Conservation (phyloP, 1,139 yeast genomes). For the Meyerozyma carpophila region DNA sequence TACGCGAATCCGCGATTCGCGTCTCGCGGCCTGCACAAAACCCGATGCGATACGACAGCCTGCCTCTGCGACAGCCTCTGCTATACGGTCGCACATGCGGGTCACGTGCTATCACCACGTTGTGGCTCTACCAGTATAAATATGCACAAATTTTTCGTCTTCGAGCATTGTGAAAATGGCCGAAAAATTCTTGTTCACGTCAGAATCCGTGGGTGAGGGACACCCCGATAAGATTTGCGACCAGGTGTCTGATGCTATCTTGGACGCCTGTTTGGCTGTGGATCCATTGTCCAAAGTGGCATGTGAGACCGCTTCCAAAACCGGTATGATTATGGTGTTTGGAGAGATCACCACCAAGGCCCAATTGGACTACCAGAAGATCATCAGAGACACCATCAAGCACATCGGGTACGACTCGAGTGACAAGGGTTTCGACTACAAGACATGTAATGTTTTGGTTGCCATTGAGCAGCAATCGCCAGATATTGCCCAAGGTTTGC, state of each 20-base stretch:
- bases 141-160: not conserved
- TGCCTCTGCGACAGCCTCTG: no score
- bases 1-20: not conserved
- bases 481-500: slow-evolving; percentile 99
- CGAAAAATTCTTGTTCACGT: slow-evolving; percentile 71
- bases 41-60: no score
- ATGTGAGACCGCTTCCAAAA: slow-evolving; percentile 98
- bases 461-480: slow-evolving; percentile 99
- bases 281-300: slow-evolving; percentile 99
- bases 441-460: slow-evolving; percentile 97
- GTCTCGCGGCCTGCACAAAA: not conserved
- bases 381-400: slow-evolving; percentile 96
- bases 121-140: slow-evolving; percentile 1
- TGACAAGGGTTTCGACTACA: slow-evolving; percentile 97
- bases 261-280: slow-evolving; percentile 93
- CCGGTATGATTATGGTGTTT: slow-evolving; percentile 98
- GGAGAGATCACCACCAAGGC: slow-evolving; percentile 99
- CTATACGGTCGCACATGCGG: not conserved
- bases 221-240: slow-evolving; percentile 99
- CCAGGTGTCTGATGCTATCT: slow-evolving; percentile 97
- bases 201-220: slow-evolving; percentile 98
- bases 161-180: slow-evolving; percentile 12
- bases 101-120: slow-evolving; percentile 1
- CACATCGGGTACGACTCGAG: slow-evolving; percentile 97
- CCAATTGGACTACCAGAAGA: slow-evolving; percentile 89